Base-by-base conservation (phyloP, 192 early-diverging fungal species). In the Chytriomyces hyalinus region DNA sequence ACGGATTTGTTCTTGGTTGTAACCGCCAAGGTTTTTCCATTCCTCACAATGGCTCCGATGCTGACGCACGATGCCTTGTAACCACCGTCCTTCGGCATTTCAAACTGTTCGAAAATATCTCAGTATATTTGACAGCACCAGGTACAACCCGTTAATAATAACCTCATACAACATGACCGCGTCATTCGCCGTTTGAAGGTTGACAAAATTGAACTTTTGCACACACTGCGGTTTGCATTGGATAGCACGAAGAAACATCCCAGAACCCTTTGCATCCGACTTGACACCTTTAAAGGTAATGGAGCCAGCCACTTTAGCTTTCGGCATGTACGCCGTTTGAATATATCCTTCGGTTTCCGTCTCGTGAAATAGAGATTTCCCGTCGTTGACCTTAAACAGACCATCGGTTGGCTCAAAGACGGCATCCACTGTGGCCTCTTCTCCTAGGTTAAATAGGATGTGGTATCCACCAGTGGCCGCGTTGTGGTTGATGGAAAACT, bases 191-290 rank as follows among this genome's bases (percentile, higher is more conserved):
- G 84, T 85, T 47, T 93, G 91, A 79, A 98, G 93, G 75, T 92
- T 90, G 48, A 87, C 81, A 84, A 94, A 94, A 80, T 93, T 95
- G 94, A 94, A 98, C 80, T 90, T 89, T 50, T 91, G 92, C 28
- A 94, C 90, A 61, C 92, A 86, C 49, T 97, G 93, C 36, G 96
- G 95, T 75, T 92, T 93, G 78, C 86, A 91, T 79, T 95, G 93
- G 71, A 95, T 84, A 6, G 94, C 97, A 64, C 96, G 92, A 44
- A 94, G 88, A 83, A 93, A 95, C 67, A 93, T 81, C 45, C 91
- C 92, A 17, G 85, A 82, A 20, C 95, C 94, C n/a, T 82, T 84
- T 65, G 90, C 78, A 44, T 94, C 91, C 69, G 89, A 85, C 36
- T 86, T 80, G 45, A 85, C 77, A n/a, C 91, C 91, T 47, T 93